Conservation (phyloP, 345 rosid genomes). For the Abelmoschus esculentus region DNA sequence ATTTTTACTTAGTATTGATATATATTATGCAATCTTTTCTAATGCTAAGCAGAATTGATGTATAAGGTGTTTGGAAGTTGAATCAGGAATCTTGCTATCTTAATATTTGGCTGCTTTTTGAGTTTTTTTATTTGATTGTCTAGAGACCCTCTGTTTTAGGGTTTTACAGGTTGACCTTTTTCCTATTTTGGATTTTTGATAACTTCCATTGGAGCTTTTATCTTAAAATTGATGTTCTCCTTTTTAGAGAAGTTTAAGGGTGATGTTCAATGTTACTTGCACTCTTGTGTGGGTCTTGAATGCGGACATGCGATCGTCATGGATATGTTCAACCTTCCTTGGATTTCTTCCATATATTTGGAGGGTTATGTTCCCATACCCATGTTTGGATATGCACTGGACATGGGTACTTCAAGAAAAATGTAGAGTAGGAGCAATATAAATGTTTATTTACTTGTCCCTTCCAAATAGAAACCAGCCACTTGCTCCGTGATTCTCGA, state of each 20-base stretch:
- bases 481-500: background rate
- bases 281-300: background rate
- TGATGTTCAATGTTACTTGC: background rate
- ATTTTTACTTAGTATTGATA: background rate
- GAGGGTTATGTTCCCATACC: background rate
- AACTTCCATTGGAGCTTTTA: background rate
- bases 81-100: conserved; percentile 6
- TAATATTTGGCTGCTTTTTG: background rate
- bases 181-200: background rate
- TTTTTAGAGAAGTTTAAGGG: background rate
- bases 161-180: background rate
- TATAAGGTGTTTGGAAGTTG: background rate
- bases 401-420: background rate
- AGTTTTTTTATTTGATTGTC: background rate
- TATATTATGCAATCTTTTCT: background rate
- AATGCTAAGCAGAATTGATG: background rate
- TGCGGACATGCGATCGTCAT: background rate
- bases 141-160: background rate
- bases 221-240: background rate
- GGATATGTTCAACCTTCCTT: background rate
- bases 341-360: background rate
- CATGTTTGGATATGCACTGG: background rate
- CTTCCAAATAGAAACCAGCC: background rate
- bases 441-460: background rate
- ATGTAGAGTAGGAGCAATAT: background rate